A percentile compares a stretch with the other conserved stretches of the same genome.
Conservation (phyloP, 192 early-diverging fungal genomes). For the Rhizophagus sp. region DNA sequence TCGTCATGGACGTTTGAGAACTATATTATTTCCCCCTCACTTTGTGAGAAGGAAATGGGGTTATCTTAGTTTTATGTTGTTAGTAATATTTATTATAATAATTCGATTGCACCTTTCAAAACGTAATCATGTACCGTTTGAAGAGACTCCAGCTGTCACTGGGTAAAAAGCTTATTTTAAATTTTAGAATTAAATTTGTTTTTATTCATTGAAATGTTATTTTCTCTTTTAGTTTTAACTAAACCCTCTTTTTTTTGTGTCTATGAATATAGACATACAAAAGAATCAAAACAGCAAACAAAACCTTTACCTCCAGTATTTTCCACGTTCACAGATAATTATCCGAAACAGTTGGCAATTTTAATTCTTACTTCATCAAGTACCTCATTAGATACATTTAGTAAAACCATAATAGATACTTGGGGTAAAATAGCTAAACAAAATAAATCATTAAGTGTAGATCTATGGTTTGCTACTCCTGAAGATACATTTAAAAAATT, state of each 20-base stretch:
- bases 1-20: neutral
- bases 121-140: neutral
- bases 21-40: neutral
- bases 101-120: neutral
- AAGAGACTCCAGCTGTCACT: conserved; percentile 21
- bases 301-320: neutral
- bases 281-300: neutral
- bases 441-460: conserved; percentile 24
- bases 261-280: conserved; percentile 8
- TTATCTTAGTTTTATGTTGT: neutral
- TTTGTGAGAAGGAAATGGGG: conserved; percentile 8
- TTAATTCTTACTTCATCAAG: conserved; percentile 15
- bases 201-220: neutral
- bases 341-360: conserved; percentile 23
- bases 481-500: conserved; percentile 20
- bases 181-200: neutral
- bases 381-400: conserved; percentile 1
- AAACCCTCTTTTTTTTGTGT: too few species aligned
- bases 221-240: neutral
- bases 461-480: conserved; percentile 16
- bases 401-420: conserved; percentile 11
- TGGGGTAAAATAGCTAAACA: conserved; percentile 19
- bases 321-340: conserved; percentile 24
- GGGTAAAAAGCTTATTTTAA: conserved; percentile 13
- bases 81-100: conserved; percentile 5